Base-by-base conservation (phyloP, 2,329 filamentous ascomycete genomes). In the Talaromyces sp. region DNA sequence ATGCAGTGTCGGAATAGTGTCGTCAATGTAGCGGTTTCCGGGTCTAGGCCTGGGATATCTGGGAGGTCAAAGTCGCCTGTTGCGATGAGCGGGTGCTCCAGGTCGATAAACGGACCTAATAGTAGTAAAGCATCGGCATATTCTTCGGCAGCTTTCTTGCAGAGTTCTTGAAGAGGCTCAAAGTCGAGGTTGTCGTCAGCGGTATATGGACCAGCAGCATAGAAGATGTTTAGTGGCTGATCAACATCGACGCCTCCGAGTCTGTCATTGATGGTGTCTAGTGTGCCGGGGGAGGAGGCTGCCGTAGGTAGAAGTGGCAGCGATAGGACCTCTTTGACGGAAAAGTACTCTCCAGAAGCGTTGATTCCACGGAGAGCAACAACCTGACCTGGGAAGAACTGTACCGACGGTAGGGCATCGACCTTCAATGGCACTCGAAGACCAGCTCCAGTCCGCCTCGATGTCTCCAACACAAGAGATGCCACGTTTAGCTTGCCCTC, bases 301-400 rank as follows among this genome's bases (percentile, higher is more conserved):
- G 93, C 89, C 67, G 85, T 88, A 2, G 88, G 88, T 15, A 96
- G 84, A 2, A 92, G 82, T 1, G 95, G 95, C 2, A 92, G 79
- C 0, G 89, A 82, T 6, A 98, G 83, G 2, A 95, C 79, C 72
- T 97, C 88, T 38, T 86, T 88, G 36, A 95, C 92, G 0, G 88
- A 85, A 71, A 98, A 97, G 71, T 91, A 89, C 43, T 88, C 85
- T 0, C 94, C 94, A 0, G 92, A 92, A 22, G 92, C 88, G 75
- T 99, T 99, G 71, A 88, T 92, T 7, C 95, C 95, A 67, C 86
- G 86, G 31, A 98, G 79, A 6, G 94, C 95, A 34, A 97, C 92
- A 61, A 98, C 92, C 75, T 98, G 93, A 5, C 95, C 95, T 0
- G 94, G 95, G 75, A 98, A 98, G 81, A 98, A 92, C 74, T 92